These are phyloP conservation scores for Talinum fruticosum DNA, from an alignment of 148 eudicot genomes.

Conservation along the genomic window DNA sequence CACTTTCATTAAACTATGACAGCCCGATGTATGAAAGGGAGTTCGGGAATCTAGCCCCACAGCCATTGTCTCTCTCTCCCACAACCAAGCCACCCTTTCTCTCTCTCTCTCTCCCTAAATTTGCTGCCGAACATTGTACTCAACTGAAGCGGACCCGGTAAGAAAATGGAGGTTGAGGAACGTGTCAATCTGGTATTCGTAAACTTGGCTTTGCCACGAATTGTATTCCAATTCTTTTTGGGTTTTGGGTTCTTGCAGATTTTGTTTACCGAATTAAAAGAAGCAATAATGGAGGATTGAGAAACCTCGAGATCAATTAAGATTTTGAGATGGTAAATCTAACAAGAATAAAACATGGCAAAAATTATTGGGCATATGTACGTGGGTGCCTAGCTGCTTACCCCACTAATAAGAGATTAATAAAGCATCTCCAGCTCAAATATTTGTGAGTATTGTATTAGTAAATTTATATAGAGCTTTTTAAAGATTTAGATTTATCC, in stretches of 20 bases:
- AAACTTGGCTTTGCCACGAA: background rate
- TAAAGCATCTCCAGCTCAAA: too few species aligned
- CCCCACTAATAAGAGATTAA: too few species aligned
- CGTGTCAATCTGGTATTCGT: background rate
- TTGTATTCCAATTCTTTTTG: background rate
- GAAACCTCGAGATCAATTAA: background rate
- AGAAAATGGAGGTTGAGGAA: background rate
- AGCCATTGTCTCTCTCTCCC: background rate
- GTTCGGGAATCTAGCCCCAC: constrained; percentile 13
- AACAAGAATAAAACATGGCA: background rate
- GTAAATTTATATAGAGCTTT: too few species aligned
- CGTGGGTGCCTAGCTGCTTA: too few species aligned
- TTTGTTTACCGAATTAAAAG: background rate
- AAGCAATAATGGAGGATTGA: background rate
- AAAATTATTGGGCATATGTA: background rate
- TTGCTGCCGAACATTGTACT: background rate
- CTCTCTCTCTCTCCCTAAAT: background rate
- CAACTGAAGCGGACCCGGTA: background rate
- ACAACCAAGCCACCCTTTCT: too few species aligned
- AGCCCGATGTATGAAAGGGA: background rate
- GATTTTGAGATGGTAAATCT: background rate
- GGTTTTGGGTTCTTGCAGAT: background rate
- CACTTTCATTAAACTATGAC: background rate
- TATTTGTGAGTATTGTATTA: too few species aligned
- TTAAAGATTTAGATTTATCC: too few species aligned